Evolutionary conservation across 2,329 filamentous ascomycete species (phyloP).

Genomic region (Xylaria hypoxylon): DNA sequence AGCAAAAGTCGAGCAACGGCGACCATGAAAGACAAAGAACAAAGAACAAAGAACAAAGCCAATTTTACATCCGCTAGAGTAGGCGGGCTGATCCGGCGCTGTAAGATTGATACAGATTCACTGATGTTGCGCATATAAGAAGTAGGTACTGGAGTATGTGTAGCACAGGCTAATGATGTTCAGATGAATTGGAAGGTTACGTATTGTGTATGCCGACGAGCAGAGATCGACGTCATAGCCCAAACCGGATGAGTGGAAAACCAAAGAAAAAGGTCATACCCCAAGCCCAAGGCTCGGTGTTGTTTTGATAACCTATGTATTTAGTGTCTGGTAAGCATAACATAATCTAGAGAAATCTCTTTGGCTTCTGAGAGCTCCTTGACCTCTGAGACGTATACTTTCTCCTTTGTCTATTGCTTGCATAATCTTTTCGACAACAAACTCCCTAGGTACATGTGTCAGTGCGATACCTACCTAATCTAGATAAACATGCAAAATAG

Average conservation of each 20-base stretch:
- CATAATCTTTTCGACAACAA: not conserved
- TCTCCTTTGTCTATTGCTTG: conserved; percentile 10
- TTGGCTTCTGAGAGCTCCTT: not conserved
- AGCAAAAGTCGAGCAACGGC: conserved; percentile 11
- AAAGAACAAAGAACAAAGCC: conserved; percentile 3
- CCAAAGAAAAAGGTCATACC: too few species aligned
- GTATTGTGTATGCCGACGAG: not conserved
- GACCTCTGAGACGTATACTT: not conserved
- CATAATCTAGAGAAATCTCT: not conserved
- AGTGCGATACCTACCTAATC: too few species aligned
- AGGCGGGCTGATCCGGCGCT: not conserved
- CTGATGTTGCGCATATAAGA: too few species aligned
- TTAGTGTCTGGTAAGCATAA: not conserved
- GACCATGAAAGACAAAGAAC: conserved; percentile 6
- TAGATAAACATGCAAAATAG: not conserved
- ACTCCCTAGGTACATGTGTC: not conserved
- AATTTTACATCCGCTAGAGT: not conserved
- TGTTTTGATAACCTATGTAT: not conserved
- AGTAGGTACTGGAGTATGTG: not conserved
- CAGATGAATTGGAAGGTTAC: conserved; percentile 11
- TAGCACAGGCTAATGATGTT: not conserved
- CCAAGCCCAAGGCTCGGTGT: not conserved
- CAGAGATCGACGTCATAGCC: conserved; percentile 31
- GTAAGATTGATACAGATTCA: not conserved
- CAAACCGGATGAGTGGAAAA: not conserved